Evolutionary conservation across 2,329 filamentous ascomycete species (phyloP).

Genomic region (Elsinoe australis): DNA sequence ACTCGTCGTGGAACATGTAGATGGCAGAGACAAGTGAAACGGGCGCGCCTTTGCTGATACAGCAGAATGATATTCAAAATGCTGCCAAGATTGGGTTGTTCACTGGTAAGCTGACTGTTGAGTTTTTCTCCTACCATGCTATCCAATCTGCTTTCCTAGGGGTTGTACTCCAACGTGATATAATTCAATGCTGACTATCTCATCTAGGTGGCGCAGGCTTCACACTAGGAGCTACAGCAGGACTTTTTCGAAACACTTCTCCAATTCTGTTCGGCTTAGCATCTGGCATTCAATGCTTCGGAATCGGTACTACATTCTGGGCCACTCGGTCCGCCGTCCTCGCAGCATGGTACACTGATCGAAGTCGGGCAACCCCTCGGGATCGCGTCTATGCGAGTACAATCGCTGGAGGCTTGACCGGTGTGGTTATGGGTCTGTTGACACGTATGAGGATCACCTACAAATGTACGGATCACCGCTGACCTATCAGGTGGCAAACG

Average conservation of each 20-base stretch:
- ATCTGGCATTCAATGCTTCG: conserved; percentile 73
- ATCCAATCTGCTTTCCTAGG: not conserved
- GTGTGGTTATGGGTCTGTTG: conserved; percentile 46
- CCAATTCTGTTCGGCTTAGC: conserved; percentile 61
- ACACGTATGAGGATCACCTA: conserved; percentile 36
- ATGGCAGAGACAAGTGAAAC: not conserved
- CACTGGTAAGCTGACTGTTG: conserved; percentile 14
- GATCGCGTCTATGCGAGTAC: conserved; percentile 62
- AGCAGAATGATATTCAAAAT: conserved; percentile 2
- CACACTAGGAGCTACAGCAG: conserved; percentile 38
- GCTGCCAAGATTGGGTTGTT: conserved; percentile 17
- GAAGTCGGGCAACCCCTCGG: conserved; percentile 41
- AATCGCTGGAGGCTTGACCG: conserved; percentile 62
- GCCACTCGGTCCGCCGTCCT: conserved; percentile 45
- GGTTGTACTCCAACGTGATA: too few relatives aligned
- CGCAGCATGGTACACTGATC: conserved; percentile 32
- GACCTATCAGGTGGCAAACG: conserved; percentile 46
- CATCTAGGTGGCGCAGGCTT: conserved; percentile 58
- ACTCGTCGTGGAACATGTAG: too few relatives aligned
- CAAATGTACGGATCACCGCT: not conserved
- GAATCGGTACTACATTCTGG: conserved; percentile 68
- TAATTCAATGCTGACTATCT: too few relatives aligned
- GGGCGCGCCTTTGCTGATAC: conserved; percentile 1
- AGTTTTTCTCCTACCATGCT: not conserved
- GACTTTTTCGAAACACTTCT: conserved; percentile 56